A percentile compares a stretch with the other conserved stretches of the same genome.
phyloP scores from a whole-genome alignment of 305 asterid genomes.

The Coffea humblotiana region DNA sequence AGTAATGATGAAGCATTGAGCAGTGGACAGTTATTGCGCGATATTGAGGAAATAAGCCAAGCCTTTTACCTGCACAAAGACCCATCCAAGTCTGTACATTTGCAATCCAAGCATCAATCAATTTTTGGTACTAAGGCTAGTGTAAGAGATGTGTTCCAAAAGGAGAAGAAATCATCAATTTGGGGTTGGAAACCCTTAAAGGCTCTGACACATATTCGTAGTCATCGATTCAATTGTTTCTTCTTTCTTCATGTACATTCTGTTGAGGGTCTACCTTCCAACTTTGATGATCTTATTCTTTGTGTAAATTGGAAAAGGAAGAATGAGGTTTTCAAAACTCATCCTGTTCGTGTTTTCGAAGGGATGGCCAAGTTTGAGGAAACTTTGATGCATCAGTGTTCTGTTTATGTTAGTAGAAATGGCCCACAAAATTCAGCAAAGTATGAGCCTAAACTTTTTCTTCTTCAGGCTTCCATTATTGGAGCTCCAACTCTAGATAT shows the following conservation, averaged over 20 bases:
- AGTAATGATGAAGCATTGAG: conserved; percentile 38
- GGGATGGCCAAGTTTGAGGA: conserved; percentile 75
- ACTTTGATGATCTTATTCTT: conserved; percentile 53
- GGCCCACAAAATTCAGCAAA: conserved; percentile 56
- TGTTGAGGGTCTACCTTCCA: conserved; percentile 55
- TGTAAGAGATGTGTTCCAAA: conserved; percentile 33
- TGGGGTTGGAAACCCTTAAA: conserved; percentile 81
- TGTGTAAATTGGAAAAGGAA: conserved; percentile 66
- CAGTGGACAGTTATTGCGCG: conserved; percentile 59
- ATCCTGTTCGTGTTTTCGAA: conserved; percentile 44
- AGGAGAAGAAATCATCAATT: conserved; percentile 58
- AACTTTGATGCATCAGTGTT: conserved; percentile 64
- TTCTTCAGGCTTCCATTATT: conserved; percentile 52
- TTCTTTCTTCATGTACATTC: conserved; percentile 76
- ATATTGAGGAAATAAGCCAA: conserved; percentile 75
- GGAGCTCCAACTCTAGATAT: conserved; percentile 64
- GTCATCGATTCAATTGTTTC: conserved; percentile 55
- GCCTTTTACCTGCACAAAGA: conserved; percentile 60
- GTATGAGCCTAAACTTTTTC: conserved; percentile 69
- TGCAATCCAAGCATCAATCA: conserved; percentile 27
- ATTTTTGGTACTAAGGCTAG: conserved; percentile 24
- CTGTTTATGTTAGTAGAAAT: conserved; percentile 52
- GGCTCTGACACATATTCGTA: conserved; percentile 55
- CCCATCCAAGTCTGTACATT: conserved; percentile 39
- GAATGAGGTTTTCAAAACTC: conserved; percentile 47